Conservation (phyloP, 2,329 filamentous ascomycete genomes). For the Tolypocladium capitatum region DNA sequence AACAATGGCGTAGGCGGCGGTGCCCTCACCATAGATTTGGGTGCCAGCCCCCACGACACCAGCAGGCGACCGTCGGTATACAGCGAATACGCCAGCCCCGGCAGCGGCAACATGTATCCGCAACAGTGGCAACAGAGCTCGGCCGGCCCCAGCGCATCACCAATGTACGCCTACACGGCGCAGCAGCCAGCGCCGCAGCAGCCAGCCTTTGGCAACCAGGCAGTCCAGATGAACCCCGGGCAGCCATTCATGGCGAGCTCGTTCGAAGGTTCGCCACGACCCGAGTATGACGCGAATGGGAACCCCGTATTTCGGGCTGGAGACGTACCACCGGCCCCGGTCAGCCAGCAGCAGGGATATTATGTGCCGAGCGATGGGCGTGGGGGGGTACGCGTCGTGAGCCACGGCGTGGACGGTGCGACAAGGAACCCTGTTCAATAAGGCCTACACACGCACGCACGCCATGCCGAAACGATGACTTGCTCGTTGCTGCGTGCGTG, state of each 20-base stretch:
- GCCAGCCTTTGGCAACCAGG: conserved; percentile 17
- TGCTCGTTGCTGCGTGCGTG: neutral
- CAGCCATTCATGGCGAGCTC: conserved; percentile 20
- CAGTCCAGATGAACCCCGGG: conserved; percentile 18
- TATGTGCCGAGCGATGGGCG: conserved; percentile 20
- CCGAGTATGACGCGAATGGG: conserved; percentile 18
- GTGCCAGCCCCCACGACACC: conserved; percentile 29
- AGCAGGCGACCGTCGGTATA: conserved; percentile 33
- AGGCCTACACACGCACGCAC: neutral
- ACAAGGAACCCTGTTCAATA: conserved; percentile 9
- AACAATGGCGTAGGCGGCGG: conserved; percentile 18
- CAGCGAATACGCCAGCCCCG: conserved; percentile 31
- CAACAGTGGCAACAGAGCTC: conserved; percentile 32
- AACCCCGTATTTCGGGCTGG: conserved; percentile 19
- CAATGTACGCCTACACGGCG: conserved; percentile 32
- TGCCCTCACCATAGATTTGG: conserved; percentile 31
- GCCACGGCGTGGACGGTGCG: conserved; percentile 16
- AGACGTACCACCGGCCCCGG: conserved; percentile 15
- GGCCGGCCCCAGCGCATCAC: conserved; percentile 23
- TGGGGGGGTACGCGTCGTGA: conserved; percentile 15
- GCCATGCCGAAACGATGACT: neutral
- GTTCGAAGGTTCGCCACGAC: conserved; percentile 21
- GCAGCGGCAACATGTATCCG: conserved; percentile 25
- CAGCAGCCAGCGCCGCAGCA: conserved; percentile 21
- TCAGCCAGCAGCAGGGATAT: conserved; percentile 18